Base-by-base conservation (phyloP, 306 rosid genomes). In the Castanea crenata region DNA sequence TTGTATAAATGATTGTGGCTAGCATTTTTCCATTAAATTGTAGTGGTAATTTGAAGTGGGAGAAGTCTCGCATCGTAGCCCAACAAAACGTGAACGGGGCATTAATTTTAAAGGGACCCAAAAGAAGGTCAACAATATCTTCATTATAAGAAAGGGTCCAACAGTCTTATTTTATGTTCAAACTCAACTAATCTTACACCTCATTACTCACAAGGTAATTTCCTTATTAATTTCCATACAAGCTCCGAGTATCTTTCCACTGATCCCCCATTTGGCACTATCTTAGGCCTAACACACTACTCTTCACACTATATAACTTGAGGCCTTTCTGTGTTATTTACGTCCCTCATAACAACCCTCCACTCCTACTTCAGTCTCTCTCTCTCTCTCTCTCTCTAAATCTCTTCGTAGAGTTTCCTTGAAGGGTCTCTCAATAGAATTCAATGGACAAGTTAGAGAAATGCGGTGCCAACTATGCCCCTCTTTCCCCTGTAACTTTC, bases 401-500 rank as follows among this genome's bases (percentile, higher is more conserved):
- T 46, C 44, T 38, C 44, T 38, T 38, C 44, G 11, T 38, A 38
- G 46, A 38, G 11, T 38, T 38, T 38, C 46, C 11, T 38, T 38
- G 3, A 2, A 38, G 46, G 46, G 46, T 38, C 11, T 38, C 46
- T 38, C 5, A 34, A 3, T 5, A 70, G 58, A 51, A 62, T 49
- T 56, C 12, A 41, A 89, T 94, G 93, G 91, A 92, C 1, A 77
- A n/a, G 34, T 90, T 94, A 61, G 85, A 69, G 2, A 94, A 91
- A 78, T 90, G 90, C 6, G 58, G 67, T 27, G 93, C 99, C 18
- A 94, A 94, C 61, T 88, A 81, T 41, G 79, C 88, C 8, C 8
- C 92, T 29, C 93, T 94, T 38, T 82, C 90, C 56, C 99, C 99
- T n/a, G 19, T 91, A 18, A 91, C 84, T 10, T 94, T 94, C 82